phyloP scores from a whole-genome alignment of 2,329 filamentous ascomycete genomes.

The Paecilomyces sp. region DNA sequence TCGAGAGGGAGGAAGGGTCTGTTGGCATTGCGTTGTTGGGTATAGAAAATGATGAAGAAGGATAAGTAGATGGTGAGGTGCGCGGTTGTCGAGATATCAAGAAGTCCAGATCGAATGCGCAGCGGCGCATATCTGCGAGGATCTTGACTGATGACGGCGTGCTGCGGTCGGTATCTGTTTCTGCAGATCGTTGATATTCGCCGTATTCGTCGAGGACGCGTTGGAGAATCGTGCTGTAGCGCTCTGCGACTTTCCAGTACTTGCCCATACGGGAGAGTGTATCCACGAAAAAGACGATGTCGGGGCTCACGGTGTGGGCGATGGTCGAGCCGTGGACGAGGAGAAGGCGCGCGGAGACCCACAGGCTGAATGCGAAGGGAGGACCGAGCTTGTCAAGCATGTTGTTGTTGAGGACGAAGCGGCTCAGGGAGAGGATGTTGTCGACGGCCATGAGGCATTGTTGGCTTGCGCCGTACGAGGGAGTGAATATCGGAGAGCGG shows the following conservation, averaged over 20 bases:
- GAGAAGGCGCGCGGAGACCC: constrained; percentile 81
- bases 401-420: constrained; percentile 67
- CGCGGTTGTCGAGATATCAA: constrained; percentile 75
- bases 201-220: constrained; percentile 80
- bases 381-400: constrained; percentile 77
- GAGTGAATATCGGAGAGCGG: constrained; percentile 79
- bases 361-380: constrained; percentile 85
- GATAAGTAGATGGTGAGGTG: constrained; percentile 20
- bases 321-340: constrained; percentile 88
- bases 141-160: constrained; percentile 81
- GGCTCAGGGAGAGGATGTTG: constrained; percentile 69
- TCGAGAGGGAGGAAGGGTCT: constrained; percentile 1
- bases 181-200: constrained; percentile 60
- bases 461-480: constrained; percentile 78
- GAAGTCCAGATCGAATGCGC: constrained; percentile 83
- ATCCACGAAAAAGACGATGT: constrained; percentile 75
- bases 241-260: constrained; percentile 77
- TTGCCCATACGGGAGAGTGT: constrained; percentile 72
- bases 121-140: constrained; percentile 82
- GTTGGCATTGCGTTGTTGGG: constrained; percentile 16
- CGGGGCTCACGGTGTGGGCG: constrained; percentile 71
- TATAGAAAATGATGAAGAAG: constrained; percentile 25
- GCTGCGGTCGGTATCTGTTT: constrained; percentile 59
- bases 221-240: constrained; percentile 72
- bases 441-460: constrained; percentile 77